Conservation (phyloP, 345 rosid species). For the Sonneratia caseolaris region DNA sequence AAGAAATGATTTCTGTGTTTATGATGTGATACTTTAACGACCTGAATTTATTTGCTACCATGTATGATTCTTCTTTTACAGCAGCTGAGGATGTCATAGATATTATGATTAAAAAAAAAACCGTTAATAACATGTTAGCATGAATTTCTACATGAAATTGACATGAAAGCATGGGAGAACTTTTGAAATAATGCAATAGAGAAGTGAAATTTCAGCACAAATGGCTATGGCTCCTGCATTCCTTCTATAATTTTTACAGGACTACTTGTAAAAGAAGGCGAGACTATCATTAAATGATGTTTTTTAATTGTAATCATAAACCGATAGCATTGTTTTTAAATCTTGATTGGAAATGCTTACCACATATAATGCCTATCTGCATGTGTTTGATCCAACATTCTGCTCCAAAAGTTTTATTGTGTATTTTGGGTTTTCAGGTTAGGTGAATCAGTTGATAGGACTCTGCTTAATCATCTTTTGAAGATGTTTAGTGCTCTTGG, state of each 20-base stretch:
- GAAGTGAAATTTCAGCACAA: not conserved
- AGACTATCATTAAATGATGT: not conserved
- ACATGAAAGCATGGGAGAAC: not conserved
- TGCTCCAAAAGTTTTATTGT: not conserved
- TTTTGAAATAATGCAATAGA: not conserved
- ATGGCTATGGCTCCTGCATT: not conserved
- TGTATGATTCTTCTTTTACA: not conserved
- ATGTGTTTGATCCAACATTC: not conserved
- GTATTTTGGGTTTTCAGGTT: constrained; percentile 41
- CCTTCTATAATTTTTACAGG: not conserved
- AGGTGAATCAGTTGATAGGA: constrained; percentile 89
- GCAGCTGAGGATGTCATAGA: not conserved
- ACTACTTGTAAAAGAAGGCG: not conserved
- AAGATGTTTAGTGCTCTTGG: constrained; percentile 99
- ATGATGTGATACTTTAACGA: not conserved
- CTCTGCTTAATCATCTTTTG: constrained; percentile 80
- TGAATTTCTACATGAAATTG: not conserved
- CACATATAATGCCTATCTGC: not conserved
- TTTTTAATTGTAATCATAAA: not conserved
- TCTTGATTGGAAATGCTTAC: not conserved
- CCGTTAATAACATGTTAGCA: not conserved
- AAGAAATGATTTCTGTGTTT: not conserved
- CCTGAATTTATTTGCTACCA: not conserved
- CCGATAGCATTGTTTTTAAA: not conserved
- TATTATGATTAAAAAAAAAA: not conserved